Conservation (phyloP, 805 yeast genomes). For the Candida oleophila region DNA sequence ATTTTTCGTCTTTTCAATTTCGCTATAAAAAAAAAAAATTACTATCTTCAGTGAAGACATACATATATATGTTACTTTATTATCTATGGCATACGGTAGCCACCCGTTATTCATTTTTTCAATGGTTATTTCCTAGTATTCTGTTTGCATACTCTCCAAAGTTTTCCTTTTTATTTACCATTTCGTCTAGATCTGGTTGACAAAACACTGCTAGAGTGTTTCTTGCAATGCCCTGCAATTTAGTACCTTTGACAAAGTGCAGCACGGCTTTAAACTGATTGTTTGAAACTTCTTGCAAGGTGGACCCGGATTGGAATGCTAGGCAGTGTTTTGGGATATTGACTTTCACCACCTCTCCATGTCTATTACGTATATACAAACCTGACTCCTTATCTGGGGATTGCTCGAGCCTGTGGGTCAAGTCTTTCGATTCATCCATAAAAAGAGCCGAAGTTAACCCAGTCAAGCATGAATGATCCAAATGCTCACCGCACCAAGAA, state of each 20-base stretch:
- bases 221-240: slow-evolving; percentile 36
- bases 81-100: too few species aligned
- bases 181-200: slow-evolving; percentile 55
- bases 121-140: slow-evolving; percentile 41
- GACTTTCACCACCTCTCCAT: slow-evolving; percentile 47
- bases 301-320: slow-evolving; percentile 62
- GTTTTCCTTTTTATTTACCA: slow-evolving; percentile 42
- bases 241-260: slow-evolving; percentile 51
- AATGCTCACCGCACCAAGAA: slow-evolving; percentile 64
- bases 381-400: slow-evolving; percentile 50
- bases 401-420: slow-evolving; percentile 19
- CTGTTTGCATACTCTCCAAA: slow-evolving; percentile 51
- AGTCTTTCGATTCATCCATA: slow-evolving; percentile 36
- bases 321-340: slow-evolving; percentile 52
- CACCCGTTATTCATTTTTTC: slow-evolving; percentile 4
- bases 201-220: slow-evolving; percentile 63
- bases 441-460: slow-evolving; percentile 57
- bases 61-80: too few species aligned
- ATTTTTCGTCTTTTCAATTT: not conserved
- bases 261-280: slow-evolving; percentile 56
- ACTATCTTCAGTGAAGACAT: too few species aligned
- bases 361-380: slow-evolving; percentile 48
- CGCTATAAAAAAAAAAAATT: not conserved
- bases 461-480: slow-evolving; percentile 60
- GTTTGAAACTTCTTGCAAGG: slow-evolving; percentile 50